Base-by-base conservation (phyloP, 495 filamentous ascomycete species). In the Lasiosphaeria ovina region DNA sequence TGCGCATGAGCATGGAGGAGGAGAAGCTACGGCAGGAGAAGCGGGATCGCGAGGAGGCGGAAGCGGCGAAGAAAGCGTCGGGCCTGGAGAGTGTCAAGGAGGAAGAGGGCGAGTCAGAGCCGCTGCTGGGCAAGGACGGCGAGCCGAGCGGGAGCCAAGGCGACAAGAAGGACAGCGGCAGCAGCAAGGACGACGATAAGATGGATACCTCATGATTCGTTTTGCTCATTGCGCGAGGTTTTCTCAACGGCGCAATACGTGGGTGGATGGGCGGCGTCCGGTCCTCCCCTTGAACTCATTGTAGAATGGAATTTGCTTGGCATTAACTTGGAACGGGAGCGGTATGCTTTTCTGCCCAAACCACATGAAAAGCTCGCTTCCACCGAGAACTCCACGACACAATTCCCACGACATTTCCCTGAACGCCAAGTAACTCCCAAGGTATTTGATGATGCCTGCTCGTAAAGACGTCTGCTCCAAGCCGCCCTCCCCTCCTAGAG, bases 1-100 rank as follows among this genome's bases (percentile, higher is more conserved):
- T 98, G 71, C 85, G 94, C 61, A 93, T 99, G 90, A 96, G 91
- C 70, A 89, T 95, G 83, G 95, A 99, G 73, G 95, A 98, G 69
- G 94, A 76, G 81, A 95, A 94, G 81, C 91, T 90, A 60, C 79
- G 94, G 68, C 85, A 94, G 74, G 93, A 96, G 68, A 70, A 94
- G 74, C 93, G 95, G 68, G 44, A 47, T 5, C 85, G 85, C 62
- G 90, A 91, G 40, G 82, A 86, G 59, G 89, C 90, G 62, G 88
- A 86, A 55, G 75, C 72, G 36, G 77, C 82, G 14, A 82, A 85
- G 62, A 89, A 92, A 72, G 80, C 92, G 73, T 80, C 81, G 49
- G 87, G 85, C 75, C 76, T 97, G 61, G 93, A 92, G 70, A 83
- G 81, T 45, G 92, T 97, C 69, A 85, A 91, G 65, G 94, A 98